These are phyloP conservation scores for Aspergillus sp. DNA, from an alignment of 2,329 filamentous ascomycete species.

Conservation along the genomic window DNA sequence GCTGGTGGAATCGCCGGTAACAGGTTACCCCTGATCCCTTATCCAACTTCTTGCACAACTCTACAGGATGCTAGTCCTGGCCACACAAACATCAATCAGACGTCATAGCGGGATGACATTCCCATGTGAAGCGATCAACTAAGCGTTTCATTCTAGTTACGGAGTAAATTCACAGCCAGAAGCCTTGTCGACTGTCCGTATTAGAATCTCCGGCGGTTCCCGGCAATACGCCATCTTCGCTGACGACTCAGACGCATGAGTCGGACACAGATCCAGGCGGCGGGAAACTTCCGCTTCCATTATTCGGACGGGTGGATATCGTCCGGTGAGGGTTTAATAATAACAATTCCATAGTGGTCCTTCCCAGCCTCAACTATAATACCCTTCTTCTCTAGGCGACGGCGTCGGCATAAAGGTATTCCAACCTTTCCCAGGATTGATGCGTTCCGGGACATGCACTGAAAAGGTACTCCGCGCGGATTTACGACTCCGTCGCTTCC, in stretches of 20 bases:
- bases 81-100: too few species aligned
- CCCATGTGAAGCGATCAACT: too few species aligned
- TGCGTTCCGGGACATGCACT: conserved; percentile 23
- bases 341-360: not conserved
- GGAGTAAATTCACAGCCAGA: too few species aligned
- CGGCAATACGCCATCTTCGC: not conserved
- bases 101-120: too few species aligned
- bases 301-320: too few species aligned
- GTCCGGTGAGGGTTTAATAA: not conserved
- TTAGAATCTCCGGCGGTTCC: not conserved
- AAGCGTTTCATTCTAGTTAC: too few species aligned
- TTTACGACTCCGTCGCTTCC: conserved; percentile 16
- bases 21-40: too few species aligned
- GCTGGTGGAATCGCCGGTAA: too few species aligned
- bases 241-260: too few species aligned
- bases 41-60: too few species aligned
- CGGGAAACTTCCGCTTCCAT: not conserved
- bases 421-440: conserved; percentile 20
- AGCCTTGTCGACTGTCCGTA: not conserved
- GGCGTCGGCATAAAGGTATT: conserved; percentile 15
- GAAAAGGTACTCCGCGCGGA: conserved; percentile 25
- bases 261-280: not conserved
- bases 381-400: conserved; percentile 4
- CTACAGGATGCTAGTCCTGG: too few species aligned
- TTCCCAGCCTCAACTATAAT: conserved; percentile 1